Evolutionary conservation across 78 protist genomes (phyloP).

Genomic region (Trichosphaerium sp.): DNA sequence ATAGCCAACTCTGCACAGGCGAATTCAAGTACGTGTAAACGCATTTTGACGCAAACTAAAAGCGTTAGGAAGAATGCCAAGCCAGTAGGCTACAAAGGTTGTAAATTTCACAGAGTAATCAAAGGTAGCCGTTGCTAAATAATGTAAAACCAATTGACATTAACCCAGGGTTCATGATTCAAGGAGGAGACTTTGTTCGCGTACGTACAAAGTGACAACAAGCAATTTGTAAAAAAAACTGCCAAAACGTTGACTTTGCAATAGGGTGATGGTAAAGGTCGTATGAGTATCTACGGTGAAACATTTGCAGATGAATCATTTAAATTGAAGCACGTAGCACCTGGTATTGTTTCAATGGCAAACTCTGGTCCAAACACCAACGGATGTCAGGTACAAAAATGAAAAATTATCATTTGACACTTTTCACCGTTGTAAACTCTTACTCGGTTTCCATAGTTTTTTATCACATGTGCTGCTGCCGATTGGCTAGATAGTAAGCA

Average conservation of each 20-base stretch:
- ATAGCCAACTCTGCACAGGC: constrained; percentile 76
- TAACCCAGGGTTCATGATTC: constrained; percentile 92
- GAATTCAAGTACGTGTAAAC: too few species aligned
- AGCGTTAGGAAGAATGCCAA: constrained; percentile 45
- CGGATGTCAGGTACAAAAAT: too few species aligned
- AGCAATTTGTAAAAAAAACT: too few species aligned
- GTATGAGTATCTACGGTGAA: constrained; percentile 67
- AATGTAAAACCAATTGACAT: neutral
- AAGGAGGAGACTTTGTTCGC: constrained; percentile 82
- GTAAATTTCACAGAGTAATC: constrained; percentile 77
- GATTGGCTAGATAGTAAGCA: constrained; percentile 92
- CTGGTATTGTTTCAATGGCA: constrained; percentile 85
- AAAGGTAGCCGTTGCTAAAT: too few species aligned
- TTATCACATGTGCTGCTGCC: constrained; percentile 58
- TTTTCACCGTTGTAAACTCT: too few species aligned
- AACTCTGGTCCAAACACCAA: constrained; percentile 83
- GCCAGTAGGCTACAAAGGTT: constrained; percentile 78
- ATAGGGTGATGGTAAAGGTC: constrained; percentile 78
- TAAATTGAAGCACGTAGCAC: constrained; percentile 66
- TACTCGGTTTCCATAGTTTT: too few species aligned
- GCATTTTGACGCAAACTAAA: too few species aligned
- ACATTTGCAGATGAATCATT: constrained; percentile 91
- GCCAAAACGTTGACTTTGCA: too few species aligned
- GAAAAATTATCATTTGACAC: too few species aligned
- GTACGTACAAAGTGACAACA: too few species aligned